Evolutionary conservation across 306 rosid genomes (phyloP).

Genomic region (Cicer chorassanicum): DNA sequence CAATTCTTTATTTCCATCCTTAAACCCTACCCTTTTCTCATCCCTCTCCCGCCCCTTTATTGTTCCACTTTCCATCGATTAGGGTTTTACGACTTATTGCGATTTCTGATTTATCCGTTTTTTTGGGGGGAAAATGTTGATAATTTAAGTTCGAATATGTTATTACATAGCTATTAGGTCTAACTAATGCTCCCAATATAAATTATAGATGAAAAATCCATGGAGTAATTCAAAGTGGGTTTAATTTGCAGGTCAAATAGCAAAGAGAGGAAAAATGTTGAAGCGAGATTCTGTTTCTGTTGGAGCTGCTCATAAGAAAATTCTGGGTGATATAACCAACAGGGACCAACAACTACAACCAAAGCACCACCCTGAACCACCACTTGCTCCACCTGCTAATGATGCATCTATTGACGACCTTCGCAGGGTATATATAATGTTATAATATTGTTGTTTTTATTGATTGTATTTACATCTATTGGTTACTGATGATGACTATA

Average conservation of each 20-base stretch:
- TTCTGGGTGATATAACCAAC: slow-evolving; percentile 80
- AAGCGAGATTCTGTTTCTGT: slow-evolving; percentile 47
- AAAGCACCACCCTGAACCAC: slow-evolving; percentile 43
- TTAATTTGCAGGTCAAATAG: slow-evolving; percentile 56
- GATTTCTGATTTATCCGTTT: neutral
- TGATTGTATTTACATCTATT: neutral
- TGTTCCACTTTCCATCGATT: neutral
- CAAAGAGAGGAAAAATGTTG: slow-evolving; percentile 46
- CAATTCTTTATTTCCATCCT: neutral
- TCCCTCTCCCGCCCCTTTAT: neutral
- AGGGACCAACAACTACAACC: slow-evolving; percentile 52
- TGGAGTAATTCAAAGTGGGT: slow-evolving; percentile 39
- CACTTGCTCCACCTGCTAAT: slow-evolving; percentile 41
- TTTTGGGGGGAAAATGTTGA: neutral
- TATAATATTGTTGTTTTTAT: neutral
- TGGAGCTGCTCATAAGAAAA: slow-evolving; percentile 56
- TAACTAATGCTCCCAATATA: neutral
- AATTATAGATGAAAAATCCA: slow-evolving; percentile 3
- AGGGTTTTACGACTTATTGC: slow-evolving; percentile 31
- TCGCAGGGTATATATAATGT: slow-evolving; percentile 54
- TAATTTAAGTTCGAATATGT: neutral
- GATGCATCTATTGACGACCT: slow-evolving; percentile 54
- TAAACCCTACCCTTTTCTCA: neutral
- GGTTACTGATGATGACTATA: neutral
- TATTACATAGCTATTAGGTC: neutral